These are phyloP conservation scores for Pichia cabralensis DNA, from an alignment of 805 yeast genomes.

Conservation along the genomic window DNA sequence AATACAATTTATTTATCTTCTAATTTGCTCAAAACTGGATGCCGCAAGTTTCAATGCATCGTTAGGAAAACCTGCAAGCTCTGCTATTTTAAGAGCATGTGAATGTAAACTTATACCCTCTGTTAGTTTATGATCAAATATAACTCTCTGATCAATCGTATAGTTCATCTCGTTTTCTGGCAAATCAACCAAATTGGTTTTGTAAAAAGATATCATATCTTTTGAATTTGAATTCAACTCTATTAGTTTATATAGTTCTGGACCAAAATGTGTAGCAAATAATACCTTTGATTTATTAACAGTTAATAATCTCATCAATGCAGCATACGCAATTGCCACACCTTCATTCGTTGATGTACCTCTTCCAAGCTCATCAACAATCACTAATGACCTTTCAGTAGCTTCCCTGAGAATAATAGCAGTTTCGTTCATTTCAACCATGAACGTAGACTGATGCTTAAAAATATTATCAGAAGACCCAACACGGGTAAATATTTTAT, in stretches of 20 bases:
- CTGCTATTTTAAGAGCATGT: constrained; percentile 69
- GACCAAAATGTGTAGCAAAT: constrained; percentile 86
- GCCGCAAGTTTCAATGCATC: constrained; percentile 46
- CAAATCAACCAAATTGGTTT: constrained; percentile 16
- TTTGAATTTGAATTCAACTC: constrained; percentile 19
- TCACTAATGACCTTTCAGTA: constrained; percentile 57
- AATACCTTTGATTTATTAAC: constrained; percentile 57
- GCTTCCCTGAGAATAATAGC: constrained; percentile 58
- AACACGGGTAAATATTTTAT: constrained; percentile 68
- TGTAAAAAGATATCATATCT: constrained; percentile 17
- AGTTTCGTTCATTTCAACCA: constrained; percentile 89
- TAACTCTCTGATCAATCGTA: constrained; percentile 22
- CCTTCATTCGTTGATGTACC: constrained; percentile 87
- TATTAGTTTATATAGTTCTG: constrained; percentile 37
- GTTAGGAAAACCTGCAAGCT: constrained; percentile 68
- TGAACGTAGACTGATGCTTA: constrained; percentile 76
- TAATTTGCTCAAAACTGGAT: constrained; percentile 23
- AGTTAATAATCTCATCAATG: constrained; percentile 45
- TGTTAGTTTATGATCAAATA: constrained; percentile 46
- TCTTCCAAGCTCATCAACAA: constrained; percentile 82
- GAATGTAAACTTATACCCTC: constrained; percentile 68
- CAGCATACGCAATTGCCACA: constrained; percentile 72
- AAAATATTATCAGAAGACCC: constrained; percentile 79
- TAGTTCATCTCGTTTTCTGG: constrained; percentile 3
- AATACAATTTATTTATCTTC: constrained; percentile 2